Percentiles rank a stretch among this genome's conserved stretches.
Conservation (phyloP, 2,329 filamentous ascomycete species). For the Stachybotrys echinatus region DNA sequence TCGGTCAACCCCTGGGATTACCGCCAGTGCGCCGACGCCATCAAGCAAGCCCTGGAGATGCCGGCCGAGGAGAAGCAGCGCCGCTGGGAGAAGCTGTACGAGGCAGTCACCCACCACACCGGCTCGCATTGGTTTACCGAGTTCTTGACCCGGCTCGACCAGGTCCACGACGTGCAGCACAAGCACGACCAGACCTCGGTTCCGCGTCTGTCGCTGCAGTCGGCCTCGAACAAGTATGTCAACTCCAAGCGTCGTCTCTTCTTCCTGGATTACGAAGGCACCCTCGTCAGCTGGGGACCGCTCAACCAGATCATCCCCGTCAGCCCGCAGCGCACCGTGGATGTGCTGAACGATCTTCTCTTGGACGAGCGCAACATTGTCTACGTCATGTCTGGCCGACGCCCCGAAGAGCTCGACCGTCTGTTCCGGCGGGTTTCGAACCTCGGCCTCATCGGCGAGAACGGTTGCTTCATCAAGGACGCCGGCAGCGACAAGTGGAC, state of each 20-base stretch:
- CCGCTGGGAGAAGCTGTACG: conserved; percentile 70
- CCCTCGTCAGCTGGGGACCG: conserved; percentile 80
- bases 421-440: conserved; percentile 80
- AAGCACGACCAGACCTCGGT: conserved; percentile 80
- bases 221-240: conserved; percentile 62
- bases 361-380: conserved; percentile 77
- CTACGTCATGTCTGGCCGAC: conserved; percentile 89
- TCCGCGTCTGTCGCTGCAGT: conserved; percentile 70
- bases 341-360: conserved; percentile 75
- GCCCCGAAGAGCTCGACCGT: conserved; percentile 80
- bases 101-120: conserved; percentile 73
- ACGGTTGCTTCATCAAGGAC: conserved; percentile 83
- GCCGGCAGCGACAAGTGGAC: conserved; percentile 66
- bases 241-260: conserved; percentile 67
- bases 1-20: conserved; percentile 96
- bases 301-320: conserved; percentile 80
- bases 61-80: conserved; percentile 63
- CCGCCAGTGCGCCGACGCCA: conserved; percentile 77
- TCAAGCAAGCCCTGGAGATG: conserved; percentile 81
- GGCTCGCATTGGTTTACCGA: conserved; percentile 82
- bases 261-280: conserved; percentile 91
- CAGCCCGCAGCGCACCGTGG: conserved; percentile 76
- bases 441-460: conserved; percentile 88
- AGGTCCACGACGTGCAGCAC: conserved; percentile 78
- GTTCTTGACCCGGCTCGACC: conserved; percentile 65